phyloP scores from a whole-genome alignment of 176 grass and related monocot species.

The Carex littledalei region DNA sequence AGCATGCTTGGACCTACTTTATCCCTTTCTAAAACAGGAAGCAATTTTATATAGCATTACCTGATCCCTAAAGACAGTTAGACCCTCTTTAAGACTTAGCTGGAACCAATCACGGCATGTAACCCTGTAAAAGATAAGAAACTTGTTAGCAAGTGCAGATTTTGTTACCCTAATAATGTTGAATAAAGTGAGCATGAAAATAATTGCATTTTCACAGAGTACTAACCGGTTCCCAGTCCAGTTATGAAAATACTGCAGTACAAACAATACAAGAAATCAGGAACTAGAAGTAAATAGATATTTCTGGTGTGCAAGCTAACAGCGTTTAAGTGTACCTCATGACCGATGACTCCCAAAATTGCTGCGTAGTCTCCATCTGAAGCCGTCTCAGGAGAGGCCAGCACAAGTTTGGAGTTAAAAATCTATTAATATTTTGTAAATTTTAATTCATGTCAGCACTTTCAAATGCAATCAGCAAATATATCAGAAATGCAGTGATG shows the following conservation, averaged over 20 bases:
- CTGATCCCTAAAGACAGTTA: slow-evolving; percentile 98
- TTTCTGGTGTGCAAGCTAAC: background rate
- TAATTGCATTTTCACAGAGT: background rate
- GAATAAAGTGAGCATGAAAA: background rate
- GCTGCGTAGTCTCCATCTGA: slow-evolving; percentile 96
- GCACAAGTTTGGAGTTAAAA: slow-evolving; percentile 98
- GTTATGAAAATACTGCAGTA: slow-evolving; percentile 98
- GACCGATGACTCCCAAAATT: slow-evolving; percentile 95
- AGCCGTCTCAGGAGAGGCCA: slow-evolving; percentile 93
- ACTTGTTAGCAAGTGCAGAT: background rate
- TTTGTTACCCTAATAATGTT: slow-evolving; percentile 7
- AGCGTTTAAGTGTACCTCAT: slow-evolving; percentile 50
- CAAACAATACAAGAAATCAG: slow-evolving; percentile 24
- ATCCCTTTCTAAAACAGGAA: background rate
- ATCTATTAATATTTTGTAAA: slow-evolving; percentile 52
- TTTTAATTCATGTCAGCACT: slow-evolving; percentile 8
- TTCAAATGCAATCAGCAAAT: slow-evolving; percentile 28
- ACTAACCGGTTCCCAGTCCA: slow-evolving; percentile 92
- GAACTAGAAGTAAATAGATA: slow-evolving; percentile 17
- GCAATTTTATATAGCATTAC: slow-evolving; percentile 28
- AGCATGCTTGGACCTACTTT: background rate
- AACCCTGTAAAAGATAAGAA: slow-evolving; percentile 50
- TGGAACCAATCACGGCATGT: slow-evolving; percentile 99
- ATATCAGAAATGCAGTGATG: background rate
- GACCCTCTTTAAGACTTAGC: slow-evolving; percentile 93